Evolutionary conservation across 2,329 filamentous ascomycete species (phyloP).

Genomic region (Talaromyces albobiverticillius): DNA sequence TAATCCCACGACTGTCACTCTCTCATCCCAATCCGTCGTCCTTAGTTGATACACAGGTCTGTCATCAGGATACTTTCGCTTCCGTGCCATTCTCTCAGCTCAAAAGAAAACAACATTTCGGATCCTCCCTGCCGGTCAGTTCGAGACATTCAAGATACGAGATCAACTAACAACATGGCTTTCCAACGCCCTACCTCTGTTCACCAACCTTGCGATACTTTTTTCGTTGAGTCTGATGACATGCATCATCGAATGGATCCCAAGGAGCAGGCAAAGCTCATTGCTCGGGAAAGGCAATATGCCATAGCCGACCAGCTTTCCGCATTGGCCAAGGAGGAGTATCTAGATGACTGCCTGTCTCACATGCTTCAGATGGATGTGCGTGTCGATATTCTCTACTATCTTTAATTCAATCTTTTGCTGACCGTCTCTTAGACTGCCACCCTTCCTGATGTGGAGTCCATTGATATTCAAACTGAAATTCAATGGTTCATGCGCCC

Average conservation of each 20-base stretch:
- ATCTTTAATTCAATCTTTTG: neutral
- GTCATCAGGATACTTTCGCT: conserved; percentile 43
- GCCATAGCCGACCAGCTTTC: conserved; percentile 88
- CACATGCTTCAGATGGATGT: conserved; percentile 96
- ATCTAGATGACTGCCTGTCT: conserved; percentile 87
- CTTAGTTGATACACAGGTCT: conserved; percentile 26
- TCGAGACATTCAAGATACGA: conserved; percentile 14
- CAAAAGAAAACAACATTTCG: conserved; percentile 22
- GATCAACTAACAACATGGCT: neutral
- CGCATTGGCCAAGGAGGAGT: conserved; percentile 78
- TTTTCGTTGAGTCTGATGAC: conserved; percentile 63
- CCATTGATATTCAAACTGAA: conserved; percentile 98
- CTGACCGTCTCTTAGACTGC: conserved; percentile 55
- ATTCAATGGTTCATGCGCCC: conserved; percentile 99
- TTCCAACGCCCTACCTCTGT: conserved; percentile 5
- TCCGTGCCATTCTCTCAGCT: conserved; percentile 30
- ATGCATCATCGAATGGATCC: conserved; percentile 58
- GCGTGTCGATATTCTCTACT: conserved; percentile 22
- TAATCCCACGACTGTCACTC: conserved; percentile 51
- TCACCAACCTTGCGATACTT: conserved; percentile 64
- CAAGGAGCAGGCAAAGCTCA: conserved; percentile 72
- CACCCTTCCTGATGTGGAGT: conserved; percentile 91
- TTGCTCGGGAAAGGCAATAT: conserved; percentile 80
- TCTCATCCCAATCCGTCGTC: conserved; percentile 39
- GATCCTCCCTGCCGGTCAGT: conserved; percentile 22